These are phyloP conservation scores for Sphagnurus paluster DNA, from an alignment of 1,284 basidiomycete species.

Conservation along the genomic window DNA sequence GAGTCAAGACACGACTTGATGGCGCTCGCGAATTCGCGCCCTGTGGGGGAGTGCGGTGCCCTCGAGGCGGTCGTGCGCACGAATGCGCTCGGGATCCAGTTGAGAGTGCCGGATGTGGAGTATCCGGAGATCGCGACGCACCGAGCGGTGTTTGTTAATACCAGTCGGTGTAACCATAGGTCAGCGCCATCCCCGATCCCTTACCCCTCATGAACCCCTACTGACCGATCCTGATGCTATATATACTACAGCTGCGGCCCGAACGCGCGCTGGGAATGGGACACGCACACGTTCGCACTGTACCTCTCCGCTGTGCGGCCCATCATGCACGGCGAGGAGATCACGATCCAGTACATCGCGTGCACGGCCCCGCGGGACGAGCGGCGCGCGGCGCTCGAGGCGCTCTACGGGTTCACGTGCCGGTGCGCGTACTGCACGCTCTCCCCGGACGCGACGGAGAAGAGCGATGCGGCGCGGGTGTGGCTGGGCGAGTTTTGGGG, in stretches of 20 bases:
- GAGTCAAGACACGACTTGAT: slow-evolving; percentile 21
- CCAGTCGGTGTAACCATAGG: slow-evolving; percentile 44
- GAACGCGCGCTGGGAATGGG: slow-evolving; percentile 42
- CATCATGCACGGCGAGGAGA: slow-evolving; percentile 39
- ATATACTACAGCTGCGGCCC: slow-evolving; percentile 37
- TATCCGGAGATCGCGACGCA: slow-evolving; percentile 29
- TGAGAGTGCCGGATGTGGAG: slow-evolving; percentile 25
- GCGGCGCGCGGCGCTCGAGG: slow-evolving; percentile 28
- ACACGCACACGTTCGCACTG: slow-evolving; percentile 34
- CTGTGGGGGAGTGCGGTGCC: slow-evolving; percentile 4
- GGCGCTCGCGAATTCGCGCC: slow-evolving; percentile 22
- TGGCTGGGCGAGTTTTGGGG: slow-evolving; percentile 26
- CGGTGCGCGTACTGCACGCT: slow-evolving; percentile 33
- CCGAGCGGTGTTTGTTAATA: slow-evolving; percentile 35
- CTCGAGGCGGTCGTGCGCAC: slow-evolving; percentile 34
- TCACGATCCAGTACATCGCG: slow-evolving; percentile 41
- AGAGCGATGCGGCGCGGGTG: slow-evolving; percentile 29
- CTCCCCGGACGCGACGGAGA: slow-evolving; percentile 16
- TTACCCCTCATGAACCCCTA: neutral
- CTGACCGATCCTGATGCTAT: neutral
- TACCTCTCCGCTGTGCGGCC: slow-evolving; percentile 37
- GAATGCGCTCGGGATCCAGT: slow-evolving; percentile 36
- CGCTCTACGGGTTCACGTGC: slow-evolving; percentile 38
- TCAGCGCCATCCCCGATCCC: slow-evolving; percentile 18
- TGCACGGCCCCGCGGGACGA: slow-evolving; percentile 26